phyloP scores from a whole-genome alignment of 1,139 yeast genomes.

The Suhomyces wounanorum region DNA sequence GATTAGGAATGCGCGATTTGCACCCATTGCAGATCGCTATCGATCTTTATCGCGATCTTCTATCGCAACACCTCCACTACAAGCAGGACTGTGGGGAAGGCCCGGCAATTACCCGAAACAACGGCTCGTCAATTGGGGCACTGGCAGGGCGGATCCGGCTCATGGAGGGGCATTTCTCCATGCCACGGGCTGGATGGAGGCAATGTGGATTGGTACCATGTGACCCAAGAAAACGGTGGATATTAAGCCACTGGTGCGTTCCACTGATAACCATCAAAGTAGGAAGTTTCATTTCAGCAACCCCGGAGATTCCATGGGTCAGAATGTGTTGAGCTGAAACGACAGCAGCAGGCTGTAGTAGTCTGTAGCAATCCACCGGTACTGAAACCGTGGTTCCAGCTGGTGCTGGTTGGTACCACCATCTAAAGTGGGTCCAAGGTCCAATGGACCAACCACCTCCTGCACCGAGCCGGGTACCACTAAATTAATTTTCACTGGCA shows the following conservation, averaged over 20 bases:
- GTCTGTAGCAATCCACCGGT: not conserved
- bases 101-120: too few relatives aligned
- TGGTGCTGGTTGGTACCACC: too few relatives aligned
- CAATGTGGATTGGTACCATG: not conserved
- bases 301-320: not conserved
- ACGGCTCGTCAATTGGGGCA: too few relatives aligned
- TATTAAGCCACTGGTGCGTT: not conserved
- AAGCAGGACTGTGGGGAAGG: too few relatives aligned
- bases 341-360: not conserved
- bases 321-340: not conserved
- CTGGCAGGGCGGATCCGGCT: too few relatives aligned
- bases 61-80: not conserved
- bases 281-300: not conserved
- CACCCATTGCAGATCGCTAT: slow-evolving; percentile 1
- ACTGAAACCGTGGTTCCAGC: too few relatives aligned
- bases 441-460: too few relatives aligned
- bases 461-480: not conserved
- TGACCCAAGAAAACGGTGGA: not conserved
- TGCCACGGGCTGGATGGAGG: too few relatives aligned
- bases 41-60: not conserved
- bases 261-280: not conserved
- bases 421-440: too few relatives aligned
- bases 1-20: not conserved
- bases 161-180: too few relatives aligned
- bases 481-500: not conserved